Evolutionary conservation across 148 eudicot species (phyloP).

Genomic region (Silene uniflora): DNA sequence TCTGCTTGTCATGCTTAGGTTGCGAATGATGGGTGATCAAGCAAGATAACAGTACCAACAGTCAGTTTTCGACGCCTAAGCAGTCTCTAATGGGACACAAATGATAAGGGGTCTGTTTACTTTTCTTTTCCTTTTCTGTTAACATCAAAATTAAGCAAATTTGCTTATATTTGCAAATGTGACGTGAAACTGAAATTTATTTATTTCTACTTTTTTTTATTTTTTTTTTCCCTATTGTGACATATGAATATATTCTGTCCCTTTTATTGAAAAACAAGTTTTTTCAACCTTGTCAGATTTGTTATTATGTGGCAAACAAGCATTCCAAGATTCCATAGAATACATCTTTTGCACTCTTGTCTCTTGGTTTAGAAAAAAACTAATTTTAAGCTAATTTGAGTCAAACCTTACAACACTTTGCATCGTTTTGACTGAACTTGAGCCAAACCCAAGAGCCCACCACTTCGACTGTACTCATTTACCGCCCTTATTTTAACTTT

Average conservation of each 20-base stretch:
- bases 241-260: neutral
- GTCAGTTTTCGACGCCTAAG: neutral
- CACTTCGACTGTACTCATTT: neutral
- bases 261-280: neutral
- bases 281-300: neutral
- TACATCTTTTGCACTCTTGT: neutral
- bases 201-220: neutral
- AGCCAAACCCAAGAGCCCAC: neutral
- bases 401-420: neutral
- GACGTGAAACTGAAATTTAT: neutral
- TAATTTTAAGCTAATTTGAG: neutral
- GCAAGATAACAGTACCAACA: neutral
- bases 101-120: neutral
- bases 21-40: neutral
- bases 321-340: neutral
- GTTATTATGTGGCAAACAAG: neutral
- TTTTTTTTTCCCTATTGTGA: neutral
- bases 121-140: neutral
- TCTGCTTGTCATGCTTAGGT: neutral
- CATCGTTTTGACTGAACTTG: neutral
- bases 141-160: neutral
- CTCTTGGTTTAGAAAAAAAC: neutral
- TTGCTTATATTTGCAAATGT: constrained; percentile 1
- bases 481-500: too few species aligned
- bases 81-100: neutral